Evolutionary conservation across 495 filamentous ascomycete species (phyloP).

Genomic region (Neurospora sp.): DNA sequence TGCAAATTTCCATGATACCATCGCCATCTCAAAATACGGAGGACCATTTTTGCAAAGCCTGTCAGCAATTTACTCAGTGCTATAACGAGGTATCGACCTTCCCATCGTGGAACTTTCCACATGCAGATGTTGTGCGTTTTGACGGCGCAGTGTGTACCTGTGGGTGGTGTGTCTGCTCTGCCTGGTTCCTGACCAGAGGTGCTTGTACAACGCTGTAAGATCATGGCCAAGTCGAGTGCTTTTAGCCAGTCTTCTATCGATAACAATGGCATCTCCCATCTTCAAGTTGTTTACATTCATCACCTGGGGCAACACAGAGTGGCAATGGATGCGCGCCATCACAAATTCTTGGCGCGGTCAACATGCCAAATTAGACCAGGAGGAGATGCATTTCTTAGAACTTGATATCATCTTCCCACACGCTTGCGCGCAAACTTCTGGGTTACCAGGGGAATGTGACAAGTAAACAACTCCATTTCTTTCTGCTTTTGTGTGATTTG

Average conservation of each 20-base stretch:
- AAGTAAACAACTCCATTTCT: not conserved
- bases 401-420: not conserved
- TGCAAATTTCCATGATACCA: not conserved
- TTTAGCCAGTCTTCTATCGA: not conserved
- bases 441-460: not conserved
- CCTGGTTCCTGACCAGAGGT: not conserved
- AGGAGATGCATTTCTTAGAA: not conserved
- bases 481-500: not conserved
- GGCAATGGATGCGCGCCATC: not conserved
- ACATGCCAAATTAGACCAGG: not conserved
- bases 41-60: not conserved
- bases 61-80: not conserved
- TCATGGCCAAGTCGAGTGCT: not conserved
- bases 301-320: not conserved
- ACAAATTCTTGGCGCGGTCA: not conserved
- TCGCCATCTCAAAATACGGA: not conserved
- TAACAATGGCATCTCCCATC: not conserved
- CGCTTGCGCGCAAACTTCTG: not conserved
- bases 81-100: not conserved
- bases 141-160: not conserved
- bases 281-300: not conserved
- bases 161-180: not conserved
- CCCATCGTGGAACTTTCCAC: not conserved
- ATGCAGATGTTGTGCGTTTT: not conserved
- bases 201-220: not conserved